Conservation (phyloP, 2,329 filamentous ascomycete genomes). For the Botryosphaeria dothidea region DNA sequence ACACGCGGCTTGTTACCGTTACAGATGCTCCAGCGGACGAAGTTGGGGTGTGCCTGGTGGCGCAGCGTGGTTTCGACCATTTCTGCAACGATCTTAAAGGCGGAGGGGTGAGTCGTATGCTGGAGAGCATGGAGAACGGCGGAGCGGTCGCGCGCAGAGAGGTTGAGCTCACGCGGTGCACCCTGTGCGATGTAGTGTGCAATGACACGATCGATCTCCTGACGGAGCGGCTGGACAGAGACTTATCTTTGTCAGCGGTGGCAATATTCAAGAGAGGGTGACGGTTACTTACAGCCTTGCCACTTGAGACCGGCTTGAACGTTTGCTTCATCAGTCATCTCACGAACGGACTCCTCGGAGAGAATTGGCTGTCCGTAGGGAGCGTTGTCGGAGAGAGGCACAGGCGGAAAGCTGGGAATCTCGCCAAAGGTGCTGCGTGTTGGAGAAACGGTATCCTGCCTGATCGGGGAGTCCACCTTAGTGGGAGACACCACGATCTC, state of each 20-base stretch:
- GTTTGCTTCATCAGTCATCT: conserved; percentile 21
- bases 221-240: conserved; percentile 62
- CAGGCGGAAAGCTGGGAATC: background rate
- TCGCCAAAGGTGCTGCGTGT: background rate
- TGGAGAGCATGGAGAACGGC: conserved; percentile 67
- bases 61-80: conserved; percentile 70
- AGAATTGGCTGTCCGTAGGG: conserved; percentile 19
- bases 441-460: background rate
- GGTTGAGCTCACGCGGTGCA: conserved; percentile 70
- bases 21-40: conserved; percentile 80
- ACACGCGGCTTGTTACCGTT: conserved; percentile 77
- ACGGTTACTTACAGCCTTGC: conserved; percentile 21
- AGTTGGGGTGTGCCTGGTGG: conserved; percentile 77
- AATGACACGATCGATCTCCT: conserved; percentile 73
- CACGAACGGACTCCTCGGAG: conserved; percentile 19
- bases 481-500: conserved; percentile 9
- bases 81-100: conserved; percentile 61
- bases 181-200: conserved; percentile 71
- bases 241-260: conserved; percentile 24
- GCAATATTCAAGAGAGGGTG: background rate
- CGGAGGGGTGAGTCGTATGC: conserved; percentile 75
- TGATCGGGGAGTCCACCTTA: background rate
- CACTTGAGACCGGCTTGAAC: conserved; percentile 19
- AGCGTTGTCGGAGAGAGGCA: background rate
- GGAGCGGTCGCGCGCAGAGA: conserved; percentile 65